Evolutionary conservation across 2,329 filamentous ascomycete genomes (phyloP), one percentile per base, ranked within the genome.

Genomic region (Pseudogymnoascus sp.): DNA sequence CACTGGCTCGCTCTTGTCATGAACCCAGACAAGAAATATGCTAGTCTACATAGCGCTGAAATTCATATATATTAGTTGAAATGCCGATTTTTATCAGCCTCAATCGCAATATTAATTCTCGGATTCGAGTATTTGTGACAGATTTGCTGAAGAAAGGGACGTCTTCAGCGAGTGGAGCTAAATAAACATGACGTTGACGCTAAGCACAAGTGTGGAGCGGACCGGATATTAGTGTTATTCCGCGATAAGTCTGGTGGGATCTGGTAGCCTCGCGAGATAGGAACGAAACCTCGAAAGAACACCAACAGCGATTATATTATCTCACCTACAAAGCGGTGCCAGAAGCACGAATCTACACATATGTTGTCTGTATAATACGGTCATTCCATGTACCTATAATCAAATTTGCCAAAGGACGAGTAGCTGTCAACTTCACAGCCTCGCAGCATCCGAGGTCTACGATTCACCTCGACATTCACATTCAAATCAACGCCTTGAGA

Each of bases 191-290:
- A 55, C 49, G 49, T 33, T 18, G 16, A 28, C 25, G 49, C 28
- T 33, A 55, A 35, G 1, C 16, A 21, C n/a, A 11, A 33, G n/a
- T 55, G 28, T 18, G 28, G 49, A 35, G n/a, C 28, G 49, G 49
- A 33, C 28, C 49, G 49, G 49, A 55, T 33, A 18, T 55, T 7
- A 7, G 49, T 55, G 49, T 33, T 33, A n/a, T 33, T 33, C 49
- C 49, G 49, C 49, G 49, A 55, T 55, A 55, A 55, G 28, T 55
- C 4, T 35, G n/a, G 49, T 33, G 28, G 49, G 49, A 55, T 55
- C 28, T 31, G 5, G 28, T 18, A 55, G 49, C 28, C 49, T 35
- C 28, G 28, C 49, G 28, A 52, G 23, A 55, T 35, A 55, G 16
- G 9, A 33, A 52, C 4, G 5, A 28, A 33, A 18, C n/a, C 25